phyloP scores from a whole-genome alignment of 257 asterid genomes.

The Ilex aquifolium region DNA sequence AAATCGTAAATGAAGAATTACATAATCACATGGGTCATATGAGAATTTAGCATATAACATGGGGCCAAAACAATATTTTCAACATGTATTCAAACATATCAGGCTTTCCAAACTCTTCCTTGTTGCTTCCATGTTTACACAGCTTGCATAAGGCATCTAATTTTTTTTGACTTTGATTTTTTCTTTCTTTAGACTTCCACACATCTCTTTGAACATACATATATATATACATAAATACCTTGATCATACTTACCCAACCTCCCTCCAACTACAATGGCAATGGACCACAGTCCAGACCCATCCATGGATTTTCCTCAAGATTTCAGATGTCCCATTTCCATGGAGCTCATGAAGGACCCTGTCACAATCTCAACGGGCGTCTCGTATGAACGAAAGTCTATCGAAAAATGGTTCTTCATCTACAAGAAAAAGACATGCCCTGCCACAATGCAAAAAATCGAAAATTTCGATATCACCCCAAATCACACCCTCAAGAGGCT shows the following conservation, averaged over 20 bases:
- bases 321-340: conserved; percentile 87
- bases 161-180: conserved; percentile 43
- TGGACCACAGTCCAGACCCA: conserved; percentile 16
- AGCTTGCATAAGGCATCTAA: conserved; percentile 16
- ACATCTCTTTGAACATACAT: conserved; percentile 2
- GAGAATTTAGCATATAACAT: too few species aligned
- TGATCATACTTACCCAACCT: conserved; percentile 6
- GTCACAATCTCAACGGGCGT: conserved; percentile 83
- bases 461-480: conserved; percentile 50
- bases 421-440: conserved; percentile 78
- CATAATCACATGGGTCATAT: not conserved
- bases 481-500: conserved; percentile 72
- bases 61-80: too few species aligned
- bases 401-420: conserved; percentile 62
- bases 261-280: conserved; percentile 6
- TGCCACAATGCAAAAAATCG: conserved; percentile 64
- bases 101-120: too few species aligned
- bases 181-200: conserved; percentile 31
- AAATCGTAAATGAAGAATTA: not conserved
- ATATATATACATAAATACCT: conserved; percentile 18
- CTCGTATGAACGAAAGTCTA: conserved; percentile 66
- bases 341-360: conserved; percentile 92
- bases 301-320: conserved; percentile 57
- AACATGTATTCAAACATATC: too few species aligned
- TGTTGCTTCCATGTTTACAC: conserved; percentile 24